These are phyloP conservation scores for Colletotrichum australisinense DNA, from an alignment of 2,329 filamentous ascomycete species.

Conservation along the genomic window DNA sequence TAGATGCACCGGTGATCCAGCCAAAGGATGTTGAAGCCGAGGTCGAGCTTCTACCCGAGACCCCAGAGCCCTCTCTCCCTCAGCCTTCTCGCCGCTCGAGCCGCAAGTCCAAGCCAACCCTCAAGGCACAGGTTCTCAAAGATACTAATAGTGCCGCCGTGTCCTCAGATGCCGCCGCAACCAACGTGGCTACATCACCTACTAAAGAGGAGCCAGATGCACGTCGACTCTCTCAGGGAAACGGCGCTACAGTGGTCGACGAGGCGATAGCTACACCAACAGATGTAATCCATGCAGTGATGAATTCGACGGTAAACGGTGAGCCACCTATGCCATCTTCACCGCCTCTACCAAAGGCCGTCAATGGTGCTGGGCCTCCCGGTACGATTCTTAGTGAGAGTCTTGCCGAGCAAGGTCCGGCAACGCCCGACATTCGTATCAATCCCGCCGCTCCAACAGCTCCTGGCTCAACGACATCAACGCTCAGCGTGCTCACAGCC, in stretches of 20 bases:
- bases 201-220: not conserved
- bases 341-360: slow-evolving; percentile 7
- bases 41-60: not conserved
- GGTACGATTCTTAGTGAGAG: not conserved
- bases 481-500: slow-evolving; percentile 51
- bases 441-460: not conserved
- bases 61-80: not conserved
- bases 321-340: slow-evolving; percentile 24
- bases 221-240: no score
- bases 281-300: not conserved
- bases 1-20: not conserved
- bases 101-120: slow-evolving; percentile 23
- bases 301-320: not conserved
- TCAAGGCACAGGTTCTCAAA: slow-evolving; percentile 20
- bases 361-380: not conserved
- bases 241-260: not conserved
- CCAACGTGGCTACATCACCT: not conserved
- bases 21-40: not conserved
- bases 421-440: not conserved
- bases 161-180: not conserved
- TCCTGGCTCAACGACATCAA: slow-evolving; percentile 48
- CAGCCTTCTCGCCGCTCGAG: slow-evolving; percentile 27
- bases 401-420: not conserved
- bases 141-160: not conserved
- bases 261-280: no score